Conservation (phyloP, 345 rosid genomes). For the Raphanus sativus region DNA sequence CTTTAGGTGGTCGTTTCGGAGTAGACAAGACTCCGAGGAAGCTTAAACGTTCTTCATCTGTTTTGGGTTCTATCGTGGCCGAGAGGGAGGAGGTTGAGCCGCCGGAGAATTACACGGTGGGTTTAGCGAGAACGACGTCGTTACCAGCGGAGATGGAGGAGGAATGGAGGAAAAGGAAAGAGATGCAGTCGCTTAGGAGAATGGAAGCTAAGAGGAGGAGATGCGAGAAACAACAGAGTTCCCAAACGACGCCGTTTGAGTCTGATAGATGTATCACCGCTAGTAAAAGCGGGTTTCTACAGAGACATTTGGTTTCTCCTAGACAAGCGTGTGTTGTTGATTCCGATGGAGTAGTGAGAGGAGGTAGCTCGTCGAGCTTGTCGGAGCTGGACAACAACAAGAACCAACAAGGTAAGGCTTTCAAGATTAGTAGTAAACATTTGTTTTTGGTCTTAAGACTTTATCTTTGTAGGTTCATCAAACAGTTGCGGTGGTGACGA, state of each 20-base stretch:
- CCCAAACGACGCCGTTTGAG: conserved; percentile 41
- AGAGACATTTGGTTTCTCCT: conserved; percentile 48
- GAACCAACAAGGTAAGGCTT: conserved; percentile 50
- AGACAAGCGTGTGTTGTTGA: conserved; percentile 48
- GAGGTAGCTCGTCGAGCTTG: conserved; percentile 62
- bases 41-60: conserved; percentile 73
- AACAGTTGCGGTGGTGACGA: conserved; percentile 28
- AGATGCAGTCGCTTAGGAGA: conserved; percentile 74
- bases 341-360: conserved; percentile 38
- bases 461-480: conserved; percentile 39
- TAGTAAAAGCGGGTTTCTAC: conserved; percentile 39
- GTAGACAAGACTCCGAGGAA: conserved; percentile 62
- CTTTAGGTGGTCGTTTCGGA: conserved; percentile 89
- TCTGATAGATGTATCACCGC: conserved; percentile 46
- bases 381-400: conserved; percentile 68
- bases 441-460: not conserved
- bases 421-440: not conserved
- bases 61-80: conserved; percentile 38
- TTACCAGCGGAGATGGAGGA: conserved; percentile 88
- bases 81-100: conserved; percentile 24
- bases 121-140: conserved; percentile 72
- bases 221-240: conserved; percentile 81
- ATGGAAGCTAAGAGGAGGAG: conserved; percentile 89
- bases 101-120: conserved; percentile 45
- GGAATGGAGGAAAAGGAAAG: conserved; percentile 93